Conservation (phyloP, 768 basidiomycete genomes). For the Gloeophyllum trabeum region DNA sequence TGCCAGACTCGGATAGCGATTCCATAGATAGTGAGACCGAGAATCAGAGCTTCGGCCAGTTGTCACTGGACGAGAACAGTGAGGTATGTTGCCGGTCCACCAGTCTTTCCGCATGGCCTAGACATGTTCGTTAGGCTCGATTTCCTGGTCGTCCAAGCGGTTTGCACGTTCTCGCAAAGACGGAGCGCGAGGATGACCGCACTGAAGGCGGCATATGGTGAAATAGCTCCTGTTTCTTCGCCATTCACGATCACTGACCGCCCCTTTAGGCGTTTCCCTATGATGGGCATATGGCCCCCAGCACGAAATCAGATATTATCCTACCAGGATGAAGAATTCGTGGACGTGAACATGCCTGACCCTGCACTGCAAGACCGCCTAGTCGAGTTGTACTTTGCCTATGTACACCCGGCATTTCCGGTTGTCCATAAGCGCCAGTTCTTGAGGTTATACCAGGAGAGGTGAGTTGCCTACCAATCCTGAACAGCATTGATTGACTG, state of each 20-base stretch:
- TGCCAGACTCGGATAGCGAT: constrained; percentile 8
- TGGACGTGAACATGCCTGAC: constrained; percentile 46
- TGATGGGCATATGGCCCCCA: constrained; percentile 67
- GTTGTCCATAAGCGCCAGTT: constrained; percentile 68
- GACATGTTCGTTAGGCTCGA: constrained; percentile 41
- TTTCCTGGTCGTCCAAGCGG: constrained; percentile 77
- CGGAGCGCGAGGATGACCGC: constrained; percentile 54
- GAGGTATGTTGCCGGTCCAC: constrained; percentile 33
- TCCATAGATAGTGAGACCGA: constrained; percentile 4
- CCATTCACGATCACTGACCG: constrained; percentile 9
- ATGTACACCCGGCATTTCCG: constrained; percentile 78
- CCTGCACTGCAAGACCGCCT: constrained; percentile 53
- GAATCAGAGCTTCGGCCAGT: constrained; percentile 49
- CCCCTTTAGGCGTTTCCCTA: constrained; percentile 47
- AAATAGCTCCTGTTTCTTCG: constrained; percentile 10
- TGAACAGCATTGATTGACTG: neutral
- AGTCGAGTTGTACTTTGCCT: constrained; percentile 68
- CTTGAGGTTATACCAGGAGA: constrained; percentile 46
- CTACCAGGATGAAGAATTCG: constrained; percentile 29
- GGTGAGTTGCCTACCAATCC: constrained; percentile 21
- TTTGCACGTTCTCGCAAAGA: constrained; percentile 59
- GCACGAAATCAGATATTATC: constrained; percentile 28
- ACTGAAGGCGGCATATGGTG: constrained; percentile 62
- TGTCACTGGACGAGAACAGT: constrained; percentile 68
- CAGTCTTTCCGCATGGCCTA: neutral